A percentile compares a stretch with the other conserved stretches of the same genome.
Evolutionary conservation across 106 monocot species (phyloP).

Genomic region (Dioscorea alata): DNA sequence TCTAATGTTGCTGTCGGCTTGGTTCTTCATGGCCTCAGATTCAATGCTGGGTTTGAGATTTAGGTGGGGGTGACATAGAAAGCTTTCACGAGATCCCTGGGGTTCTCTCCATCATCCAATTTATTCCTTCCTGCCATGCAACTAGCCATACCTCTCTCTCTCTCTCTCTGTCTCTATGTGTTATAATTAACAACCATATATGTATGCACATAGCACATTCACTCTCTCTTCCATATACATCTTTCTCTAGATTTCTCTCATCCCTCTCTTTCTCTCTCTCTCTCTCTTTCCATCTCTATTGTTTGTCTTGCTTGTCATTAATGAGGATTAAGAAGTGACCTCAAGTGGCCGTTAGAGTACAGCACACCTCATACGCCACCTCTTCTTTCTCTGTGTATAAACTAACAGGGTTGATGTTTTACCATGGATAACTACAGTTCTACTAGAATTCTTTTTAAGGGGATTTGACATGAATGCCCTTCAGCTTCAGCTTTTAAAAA

Average conservation of each 20-base stretch:
- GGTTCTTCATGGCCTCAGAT: neutral
- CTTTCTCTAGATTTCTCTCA: neutral
- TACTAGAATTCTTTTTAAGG: neutral
- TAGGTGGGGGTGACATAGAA: neutral
- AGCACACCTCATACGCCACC: neutral
- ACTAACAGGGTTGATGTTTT: neutral
- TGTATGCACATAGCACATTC: neutral
- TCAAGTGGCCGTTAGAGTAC: neutral
- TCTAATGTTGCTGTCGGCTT: neutral
- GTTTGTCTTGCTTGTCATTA: neutral
- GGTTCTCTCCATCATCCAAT: neutral
- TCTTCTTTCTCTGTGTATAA: neutral
- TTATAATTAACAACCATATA: too few relatives aligned
- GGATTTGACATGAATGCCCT: neutral
- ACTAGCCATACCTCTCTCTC: neutral
- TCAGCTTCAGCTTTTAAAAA: neutral
- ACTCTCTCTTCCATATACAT: neutral
- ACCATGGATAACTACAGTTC: neutral
- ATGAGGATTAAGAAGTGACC: neutral
- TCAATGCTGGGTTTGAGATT: neutral
- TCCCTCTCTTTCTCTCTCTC: neutral
- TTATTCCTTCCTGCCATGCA: neutral
- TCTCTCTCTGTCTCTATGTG: neutral
- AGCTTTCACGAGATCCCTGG: constrained; percentile 1
- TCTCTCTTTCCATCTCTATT: neutral